These are phyloP conservation scores for Vitis amurensis DNA, from an alignment of 164 flowering plant species.

Conservation along the genomic window DNA sequence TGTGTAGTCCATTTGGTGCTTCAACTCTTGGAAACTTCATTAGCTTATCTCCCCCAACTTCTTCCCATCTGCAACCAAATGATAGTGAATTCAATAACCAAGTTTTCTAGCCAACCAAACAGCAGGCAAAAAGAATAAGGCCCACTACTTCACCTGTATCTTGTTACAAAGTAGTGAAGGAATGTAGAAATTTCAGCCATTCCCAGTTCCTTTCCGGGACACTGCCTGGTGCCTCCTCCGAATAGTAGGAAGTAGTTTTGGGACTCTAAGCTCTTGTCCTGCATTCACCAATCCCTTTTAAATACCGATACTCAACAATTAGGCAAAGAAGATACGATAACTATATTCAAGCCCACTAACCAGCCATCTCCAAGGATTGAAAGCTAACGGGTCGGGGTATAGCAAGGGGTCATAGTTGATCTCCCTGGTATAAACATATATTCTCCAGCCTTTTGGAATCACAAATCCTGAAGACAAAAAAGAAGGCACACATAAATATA, in stretches of 20 bases:
- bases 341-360: conserved; percentile 20
- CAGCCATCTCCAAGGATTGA: conserved; percentile 89
- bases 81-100: neutral
- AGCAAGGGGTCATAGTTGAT: conserved; percentile 55
- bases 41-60: conserved; percentile 52
- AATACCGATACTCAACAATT: neutral
- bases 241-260: conserved; percentile 59
- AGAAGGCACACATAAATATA: neutral
- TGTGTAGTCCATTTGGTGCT: conserved; percentile 59
- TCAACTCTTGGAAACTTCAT: conserved; percentile 63
- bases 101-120: neutral
- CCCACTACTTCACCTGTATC: conserved; percentile 54
- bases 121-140: neutral
- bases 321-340: neutral
- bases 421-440: conserved; percentile 74
- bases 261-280: conserved; percentile 68
- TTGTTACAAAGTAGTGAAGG: conserved; percentile 83
- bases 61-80: conserved; percentile 49
- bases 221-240: conserved; percentile 82
- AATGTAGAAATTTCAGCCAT: conserved; percentile 69
- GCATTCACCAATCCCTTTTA: conserved; percentile 20
- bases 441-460: conserved; percentile 75
- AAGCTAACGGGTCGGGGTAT: conserved; percentile 56
- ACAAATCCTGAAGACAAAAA: conserved; percentile 45
- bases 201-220: conserved; percentile 95